These are phyloP conservation scores for Flaveria ramosissima DNA, from an alignment of 129 eudicot species.

Conservation along the genomic window DNA sequence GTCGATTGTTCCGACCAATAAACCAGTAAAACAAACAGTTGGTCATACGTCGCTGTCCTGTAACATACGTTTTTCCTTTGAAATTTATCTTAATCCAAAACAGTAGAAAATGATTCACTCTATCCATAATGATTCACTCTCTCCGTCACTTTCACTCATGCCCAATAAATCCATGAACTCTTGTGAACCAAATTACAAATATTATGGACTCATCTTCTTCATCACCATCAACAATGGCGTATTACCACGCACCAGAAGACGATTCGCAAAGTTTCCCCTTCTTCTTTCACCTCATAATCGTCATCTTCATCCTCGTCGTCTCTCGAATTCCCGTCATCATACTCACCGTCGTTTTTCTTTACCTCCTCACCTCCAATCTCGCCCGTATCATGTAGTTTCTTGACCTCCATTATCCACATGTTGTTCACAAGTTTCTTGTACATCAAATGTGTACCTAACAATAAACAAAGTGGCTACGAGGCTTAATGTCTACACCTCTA, in stretches of 20 bases:
- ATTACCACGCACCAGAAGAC: conserved; percentile 36
- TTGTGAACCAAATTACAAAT: neutral
- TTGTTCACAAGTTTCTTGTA: neutral
- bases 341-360: conserved; percentile 29
- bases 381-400: conserved; percentile 6
- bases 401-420: neutral
- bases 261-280: conserved; percentile 35
- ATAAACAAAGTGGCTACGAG: no score
- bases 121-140: no score
- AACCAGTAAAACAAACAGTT: no score
- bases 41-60: no score
- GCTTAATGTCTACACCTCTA: no score
- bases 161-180: conserved; percentile 29
- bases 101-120: no score
- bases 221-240: conserved; percentile 17
- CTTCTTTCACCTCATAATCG: conserved; percentile 38
- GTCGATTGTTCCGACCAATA: no score
- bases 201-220: conserved; percentile 1
- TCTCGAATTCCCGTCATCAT: conserved; percentile 29
- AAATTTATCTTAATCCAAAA: neutral
- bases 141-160: neutral
- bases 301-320: conserved; percentile 31
- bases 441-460: no score
- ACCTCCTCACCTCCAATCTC: conserved; percentile 32
- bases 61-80: no score